Base-by-base conservation (phyloP, 2,329 filamentous ascomycete genomes). In the Blumeria graminis region DNA sequence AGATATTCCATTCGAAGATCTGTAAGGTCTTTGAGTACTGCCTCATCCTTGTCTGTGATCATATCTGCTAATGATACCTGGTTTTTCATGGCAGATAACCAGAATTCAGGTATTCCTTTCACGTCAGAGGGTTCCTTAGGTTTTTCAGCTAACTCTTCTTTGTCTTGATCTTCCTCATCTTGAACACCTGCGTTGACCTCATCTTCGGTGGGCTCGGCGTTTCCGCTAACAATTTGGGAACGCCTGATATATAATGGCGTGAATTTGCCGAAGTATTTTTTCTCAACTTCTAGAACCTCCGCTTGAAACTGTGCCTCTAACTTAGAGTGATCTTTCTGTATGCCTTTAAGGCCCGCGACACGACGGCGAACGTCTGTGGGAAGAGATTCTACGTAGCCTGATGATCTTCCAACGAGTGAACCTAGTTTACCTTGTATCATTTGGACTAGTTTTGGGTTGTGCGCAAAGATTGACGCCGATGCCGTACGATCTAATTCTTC, bases 21-120 rank as follows among this genome's bases (percentile, higher is more conserved):
- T 62, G 78, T 82, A 57, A 98, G 76, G 67, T 83, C 77, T 74
- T 93, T 94, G 58, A 98, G 82, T 56, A 89, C 92, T 63, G 80
- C 81, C 78, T 98, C 92, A 68, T 98, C 92, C 62, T 88, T 85
- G 66, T 96, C 92, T 65, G 92, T 98, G 69, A 98, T 95, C 80
- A 95, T 94, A 72, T 98, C 93, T 57, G 90, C 87, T 57, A 98
- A 81, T 34, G 89, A 94, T 66, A 92, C 80, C 70, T 95, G 90
- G 76, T 98, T 98, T 79, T 98, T 98, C 90, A 98, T 96, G 64
- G 93, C 90, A 60, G 90, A 95, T 55, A 98, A 77, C 92, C 92
- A 98, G 78, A 98, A 98, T 72, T 98, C 92, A 61, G 92, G 92
- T 61, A 98, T 95, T 70, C 92, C 92, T 65, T 80, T 76, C 57